phyloP scores from a whole-genome alignment of 2,329 filamentous ascomycete genomes.

The Cercospora brassicicola region DNA sequence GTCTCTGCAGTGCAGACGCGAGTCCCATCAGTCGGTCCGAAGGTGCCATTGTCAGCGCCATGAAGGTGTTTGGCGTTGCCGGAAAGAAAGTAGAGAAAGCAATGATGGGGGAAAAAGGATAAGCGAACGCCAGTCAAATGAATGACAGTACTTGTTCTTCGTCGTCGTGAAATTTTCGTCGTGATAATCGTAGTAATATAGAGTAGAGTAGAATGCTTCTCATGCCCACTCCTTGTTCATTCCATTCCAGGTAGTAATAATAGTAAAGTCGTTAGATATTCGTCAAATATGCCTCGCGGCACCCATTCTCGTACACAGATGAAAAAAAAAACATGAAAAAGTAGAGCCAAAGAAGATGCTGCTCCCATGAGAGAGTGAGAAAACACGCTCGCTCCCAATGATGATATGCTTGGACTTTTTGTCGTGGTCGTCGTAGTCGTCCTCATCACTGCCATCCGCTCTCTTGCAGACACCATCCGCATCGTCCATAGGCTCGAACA shows the following conservation, averaged over 20 bases:
- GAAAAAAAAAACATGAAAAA: too few relatives aligned
- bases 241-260: not conserved
- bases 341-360: too few relatives aligned
- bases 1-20: too few relatives aligned
- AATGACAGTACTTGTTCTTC: too few relatives aligned
- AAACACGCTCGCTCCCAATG: not conserved
- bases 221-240: too few relatives aligned
- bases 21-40: too few relatives aligned
- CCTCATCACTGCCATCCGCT: slow-evolving; percentile 39
- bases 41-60: too few relatives aligned
- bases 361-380: too few relatives aligned
- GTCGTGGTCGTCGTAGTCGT: not conserved
- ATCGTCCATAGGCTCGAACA: slow-evolving; percentile 46
- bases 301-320: slow-evolving; percentile 22
- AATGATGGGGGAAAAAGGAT: too few relatives aligned
- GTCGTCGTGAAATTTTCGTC: not conserved
- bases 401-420: not conserved
- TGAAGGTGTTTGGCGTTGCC: too few relatives aligned
- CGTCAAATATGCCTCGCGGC: slow-evolving; percentile 32
- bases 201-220: not conserved
- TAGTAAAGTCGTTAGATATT: not conserved
- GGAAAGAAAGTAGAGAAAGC: too few relatives aligned
- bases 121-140: not conserved
- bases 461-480: slow-evolving; percentile 45
- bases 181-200: not conserved